These are phyloP conservation scores for Fusarium pininemorale DNA, from an alignment of 2,329 filamentous ascomycete genomes.

Conservation along the genomic window DNA sequence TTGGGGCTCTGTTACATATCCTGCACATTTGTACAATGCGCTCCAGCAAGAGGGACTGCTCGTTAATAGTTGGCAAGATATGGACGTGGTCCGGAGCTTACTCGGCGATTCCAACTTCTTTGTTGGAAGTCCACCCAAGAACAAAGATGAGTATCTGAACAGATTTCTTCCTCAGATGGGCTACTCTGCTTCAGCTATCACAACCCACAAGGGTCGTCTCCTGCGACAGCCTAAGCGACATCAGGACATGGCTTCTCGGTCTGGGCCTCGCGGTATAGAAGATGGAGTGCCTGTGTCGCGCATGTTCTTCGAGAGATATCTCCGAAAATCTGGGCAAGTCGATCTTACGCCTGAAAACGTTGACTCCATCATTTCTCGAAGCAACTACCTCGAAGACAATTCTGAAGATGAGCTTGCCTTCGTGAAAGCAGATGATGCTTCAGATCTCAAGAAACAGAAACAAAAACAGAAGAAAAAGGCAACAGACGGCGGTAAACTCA, in stretches of 20 bases:
- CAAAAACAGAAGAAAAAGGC: neutral
- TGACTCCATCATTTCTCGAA: neutral
- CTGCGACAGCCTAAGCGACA: neutral
- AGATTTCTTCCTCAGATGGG: neutral
- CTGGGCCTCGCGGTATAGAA: neutral
- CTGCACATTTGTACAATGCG: neutral
- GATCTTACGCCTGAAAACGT: neutral
- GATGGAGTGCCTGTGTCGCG: neutral
- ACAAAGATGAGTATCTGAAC: neutral
- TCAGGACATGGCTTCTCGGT: neutral
- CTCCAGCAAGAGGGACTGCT: neutral
- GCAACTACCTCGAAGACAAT: neutral
- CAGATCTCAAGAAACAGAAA: neutral
- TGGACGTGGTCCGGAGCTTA: neutral
- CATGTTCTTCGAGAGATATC: neutral
- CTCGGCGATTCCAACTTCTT: neutral
- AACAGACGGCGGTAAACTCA: neutral
- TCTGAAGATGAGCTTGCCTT: neutral
- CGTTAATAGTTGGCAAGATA: neutral
- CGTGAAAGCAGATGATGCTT: fast-evolving
- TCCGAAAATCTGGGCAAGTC: neutral
- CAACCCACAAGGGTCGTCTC: neutral
- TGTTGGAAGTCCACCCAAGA: neutral
- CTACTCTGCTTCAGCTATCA: neutral
- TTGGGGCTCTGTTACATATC: fast-evolving